phyloP scores from a whole-genome alignment of 2,329 filamentous ascomycete genomes.

The Nigrospora oryzae region DNA sequence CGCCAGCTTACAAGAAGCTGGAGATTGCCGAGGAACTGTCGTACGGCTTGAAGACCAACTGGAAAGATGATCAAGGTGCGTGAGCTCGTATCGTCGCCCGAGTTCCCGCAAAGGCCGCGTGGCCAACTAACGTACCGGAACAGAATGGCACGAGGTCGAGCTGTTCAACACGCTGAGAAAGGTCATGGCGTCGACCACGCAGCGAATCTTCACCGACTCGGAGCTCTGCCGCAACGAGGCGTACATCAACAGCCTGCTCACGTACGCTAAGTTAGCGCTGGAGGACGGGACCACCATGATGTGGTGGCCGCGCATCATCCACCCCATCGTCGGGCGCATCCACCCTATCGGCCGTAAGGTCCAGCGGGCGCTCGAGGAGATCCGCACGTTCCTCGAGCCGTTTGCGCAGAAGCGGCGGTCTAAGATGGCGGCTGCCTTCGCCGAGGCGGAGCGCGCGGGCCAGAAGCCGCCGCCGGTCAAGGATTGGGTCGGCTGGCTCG shows the following conservation, averaged over 20 bases:
- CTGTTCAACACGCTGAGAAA: background rate
- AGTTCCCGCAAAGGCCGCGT: no score
- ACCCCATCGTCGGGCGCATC: conserved; percentile 9
- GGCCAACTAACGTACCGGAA: background rate
- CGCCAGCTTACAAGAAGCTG: background rate
- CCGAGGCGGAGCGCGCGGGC: conserved; percentile 1
- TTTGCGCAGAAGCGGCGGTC: background rate
- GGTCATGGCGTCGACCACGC: conserved; percentile 5
- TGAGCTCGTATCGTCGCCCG: background rate
- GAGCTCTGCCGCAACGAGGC: conserved; percentile 8
- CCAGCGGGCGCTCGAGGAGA: conserved; percentile 3
- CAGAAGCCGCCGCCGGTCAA: background rate
- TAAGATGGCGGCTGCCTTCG: background rate
- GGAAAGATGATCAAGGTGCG: background rate
- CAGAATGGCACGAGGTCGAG: background rate
- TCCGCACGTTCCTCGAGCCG: conserved; percentile 1
- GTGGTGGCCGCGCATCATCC: conserved; percentile 6
- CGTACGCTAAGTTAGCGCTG: conserved; percentile 4
- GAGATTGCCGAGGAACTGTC: background rate
- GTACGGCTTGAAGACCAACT: background rate
- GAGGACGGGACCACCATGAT: conserved; percentile 3
- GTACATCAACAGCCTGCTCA: conserved; percentile 6
- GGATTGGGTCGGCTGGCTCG: conserved; percentile 12
- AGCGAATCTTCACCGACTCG: conserved; percentile 9
- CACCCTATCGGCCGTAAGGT: conserved; percentile 6